Evolutionary conservation across 768 basidiomycete genomes (phyloP).

Genomic region (Lanmaoa rubissima): DNA sequence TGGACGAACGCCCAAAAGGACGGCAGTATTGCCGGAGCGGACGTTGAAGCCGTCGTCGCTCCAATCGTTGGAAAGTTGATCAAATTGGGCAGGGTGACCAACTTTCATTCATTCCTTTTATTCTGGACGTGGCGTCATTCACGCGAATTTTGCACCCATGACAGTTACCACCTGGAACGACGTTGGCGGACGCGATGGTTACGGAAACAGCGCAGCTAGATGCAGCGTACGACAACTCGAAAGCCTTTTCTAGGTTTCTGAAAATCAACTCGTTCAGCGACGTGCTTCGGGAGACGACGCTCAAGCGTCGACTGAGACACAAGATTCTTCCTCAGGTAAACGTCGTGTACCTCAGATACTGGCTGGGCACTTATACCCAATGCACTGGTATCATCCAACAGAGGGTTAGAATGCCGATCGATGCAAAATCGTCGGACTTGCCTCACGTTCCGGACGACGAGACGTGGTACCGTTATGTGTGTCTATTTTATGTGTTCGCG

Average conservation of each 20-base stretch:
- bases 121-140: background rate
- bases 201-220: constrained; percentile 11
- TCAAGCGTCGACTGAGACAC: constrained; percentile 28
- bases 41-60: constrained; percentile 5
- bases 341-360: constrained; percentile 18
- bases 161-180: constrained; percentile 17
- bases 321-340: constrained; percentile 41
- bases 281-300: constrained; percentile 17
- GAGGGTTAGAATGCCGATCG: constrained; percentile 27
- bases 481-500: background rate
- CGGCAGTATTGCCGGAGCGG: constrained; percentile 13
- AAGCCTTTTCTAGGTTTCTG: constrained; percentile 35
- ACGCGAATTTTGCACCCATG: background rate
- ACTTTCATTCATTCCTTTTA: background rate
- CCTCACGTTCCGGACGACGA: constrained; percentile 36
- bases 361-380: background rate
- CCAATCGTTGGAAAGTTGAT: constrained; percentile 14
- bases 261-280: constrained; percentile 21
- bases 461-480: constrained; percentile 36
- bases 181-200: background rate
- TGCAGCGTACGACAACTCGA: constrained; percentile 41
- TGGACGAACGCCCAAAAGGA: constrained; percentile 29
- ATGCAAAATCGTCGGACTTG: constrained; percentile 30
- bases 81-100: constrained; percentile 22
- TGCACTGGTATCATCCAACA: background rate